Evolutionary conservation across 1,139 yeast species (phyloP).

Genomic region (Neolecta irregularis): DNA sequence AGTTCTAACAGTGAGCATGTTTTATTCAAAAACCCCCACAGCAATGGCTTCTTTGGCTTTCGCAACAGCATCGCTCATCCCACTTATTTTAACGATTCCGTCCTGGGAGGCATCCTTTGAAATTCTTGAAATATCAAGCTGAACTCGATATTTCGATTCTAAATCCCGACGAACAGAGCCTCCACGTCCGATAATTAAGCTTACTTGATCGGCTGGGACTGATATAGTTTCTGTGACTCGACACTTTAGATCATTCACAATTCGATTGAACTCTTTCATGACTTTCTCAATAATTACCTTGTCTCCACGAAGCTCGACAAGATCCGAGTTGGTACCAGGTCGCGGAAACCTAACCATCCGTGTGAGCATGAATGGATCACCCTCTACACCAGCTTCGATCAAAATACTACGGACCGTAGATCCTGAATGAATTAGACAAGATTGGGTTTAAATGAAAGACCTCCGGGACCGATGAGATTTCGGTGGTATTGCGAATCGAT

Average conservation of each 20-base stretch:
- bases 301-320: conserved; percentile 60
- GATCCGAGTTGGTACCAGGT: conserved; percentile 36
- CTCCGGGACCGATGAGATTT: conserved; percentile 67
- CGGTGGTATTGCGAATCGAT: conserved; percentile 73
- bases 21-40: no score
- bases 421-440: no score
- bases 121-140: conserved; percentile 51
- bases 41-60: conserved; percentile 17
- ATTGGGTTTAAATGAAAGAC: no score
- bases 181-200: conserved; percentile 65
- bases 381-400: conserved; percentile 58
- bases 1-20: no score
- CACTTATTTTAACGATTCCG: conserved; percentile 29
- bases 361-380: conserved; percentile 30
- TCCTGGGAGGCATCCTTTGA: conserved; percentile 29
- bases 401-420: conserved; percentile 60
- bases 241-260: conserved; percentile 53
- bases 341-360: conserved; percentile 60
- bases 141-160: conserved; percentile 54
- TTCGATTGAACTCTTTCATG: conserved; percentile 43
- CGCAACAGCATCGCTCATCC: conserved; percentile 22
- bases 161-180: conserved; percentile 61
- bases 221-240: conserved; percentile 41
- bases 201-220: conserved; percentile 61
- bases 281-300: conserved; percentile 57